Evolutionary conservation across 139 green algal genomes (phyloP).

Genomic region (Dunaliella sp.): DNA sequence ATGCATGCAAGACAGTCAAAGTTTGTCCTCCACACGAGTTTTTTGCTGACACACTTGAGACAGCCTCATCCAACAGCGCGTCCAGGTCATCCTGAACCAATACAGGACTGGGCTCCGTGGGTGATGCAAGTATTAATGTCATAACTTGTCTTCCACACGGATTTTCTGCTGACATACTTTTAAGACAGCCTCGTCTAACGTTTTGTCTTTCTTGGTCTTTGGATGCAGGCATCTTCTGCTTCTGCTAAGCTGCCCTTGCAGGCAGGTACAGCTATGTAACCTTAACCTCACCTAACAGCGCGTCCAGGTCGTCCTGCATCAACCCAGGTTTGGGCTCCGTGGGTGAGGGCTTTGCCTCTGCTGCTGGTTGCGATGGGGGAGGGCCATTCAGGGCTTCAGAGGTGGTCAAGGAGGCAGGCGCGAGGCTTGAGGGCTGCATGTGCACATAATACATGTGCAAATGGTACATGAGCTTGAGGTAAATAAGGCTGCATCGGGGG

Average conservation of each 20-base stretch:
- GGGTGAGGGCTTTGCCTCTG: not conserved
- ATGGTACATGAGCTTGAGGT: no score
- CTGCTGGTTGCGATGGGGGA: not conserved
- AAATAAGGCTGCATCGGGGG: no score
- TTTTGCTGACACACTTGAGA: not conserved
- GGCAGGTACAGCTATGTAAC: no score
- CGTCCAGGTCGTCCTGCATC: not conserved
- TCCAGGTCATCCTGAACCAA: not conserved
- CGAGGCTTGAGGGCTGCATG: not conserved
- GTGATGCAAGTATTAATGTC: no score
- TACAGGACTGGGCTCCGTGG: not conserved
- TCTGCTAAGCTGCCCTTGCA: no score
- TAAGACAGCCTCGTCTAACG: not conserved
- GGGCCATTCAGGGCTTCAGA: not conserved
- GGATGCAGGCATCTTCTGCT: no score
- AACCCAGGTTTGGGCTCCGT: slow-evolving; percentile 22
- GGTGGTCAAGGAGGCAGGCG: not conserved
- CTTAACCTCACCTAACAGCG: not conserved
- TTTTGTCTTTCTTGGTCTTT: no score
- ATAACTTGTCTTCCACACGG: not conserved
- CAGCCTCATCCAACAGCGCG: not conserved
- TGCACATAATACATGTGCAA: no score
- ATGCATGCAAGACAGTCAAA: no score
- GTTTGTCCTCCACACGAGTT: not conserved
- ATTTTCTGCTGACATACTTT: not conserved